Percentiles rank a stretch among this genome's conserved stretches.
Evolutionary conservation across 1,139 yeast species (phyloP).

Genomic region (Lodderomyces jiufengensis): DNA sequence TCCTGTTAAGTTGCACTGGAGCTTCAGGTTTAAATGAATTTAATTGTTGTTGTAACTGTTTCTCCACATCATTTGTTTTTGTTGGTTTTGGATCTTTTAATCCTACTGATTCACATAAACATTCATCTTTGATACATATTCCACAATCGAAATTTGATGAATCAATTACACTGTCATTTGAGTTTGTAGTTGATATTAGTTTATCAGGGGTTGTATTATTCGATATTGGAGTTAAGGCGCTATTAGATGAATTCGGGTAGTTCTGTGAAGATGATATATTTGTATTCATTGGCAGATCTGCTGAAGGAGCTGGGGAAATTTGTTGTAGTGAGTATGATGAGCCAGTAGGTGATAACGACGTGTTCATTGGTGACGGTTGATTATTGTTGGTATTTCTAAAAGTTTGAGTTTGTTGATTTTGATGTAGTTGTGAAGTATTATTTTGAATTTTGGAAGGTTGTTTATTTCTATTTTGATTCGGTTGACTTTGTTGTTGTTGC

Average conservation of each 20-base stretch:
- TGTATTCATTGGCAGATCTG: conserved; percentile 33
- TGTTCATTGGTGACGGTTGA: conserved; percentile 13
- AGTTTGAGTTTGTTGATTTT: not conserved
- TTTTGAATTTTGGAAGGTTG: conserved; percentile 2
- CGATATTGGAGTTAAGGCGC: conserved; percentile 19
- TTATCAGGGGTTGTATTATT: conserved; percentile 14
- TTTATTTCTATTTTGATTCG: not conserved
- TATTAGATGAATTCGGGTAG: conserved; percentile 1
- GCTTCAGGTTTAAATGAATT: conserved; percentile 51
- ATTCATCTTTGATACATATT: conserved; percentile 65
- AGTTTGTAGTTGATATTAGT: not conserved
- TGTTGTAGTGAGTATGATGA: conserved; percentile 42
- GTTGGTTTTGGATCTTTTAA: conserved; percentile 26
- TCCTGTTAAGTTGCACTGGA: conserved; percentile 55
- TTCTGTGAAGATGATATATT: not conserved
- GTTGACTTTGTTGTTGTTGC: conserved; percentile 5
- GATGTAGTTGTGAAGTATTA: conserved; percentile 3
- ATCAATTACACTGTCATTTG: conserved; percentile 4
- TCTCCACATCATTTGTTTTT: conserved; percentile 7
- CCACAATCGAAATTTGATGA: conserved; percentile 51
- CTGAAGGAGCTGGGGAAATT: conserved; percentile 55
- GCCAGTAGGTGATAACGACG: conserved; percentile 28
- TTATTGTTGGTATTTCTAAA: conserved; percentile 1
- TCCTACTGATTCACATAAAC: conserved; percentile 68
- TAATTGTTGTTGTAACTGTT: conserved; percentile 29